Conservation (phyloP, 1,139 yeast species). For the Blastobotrys aristatus region DNA sequence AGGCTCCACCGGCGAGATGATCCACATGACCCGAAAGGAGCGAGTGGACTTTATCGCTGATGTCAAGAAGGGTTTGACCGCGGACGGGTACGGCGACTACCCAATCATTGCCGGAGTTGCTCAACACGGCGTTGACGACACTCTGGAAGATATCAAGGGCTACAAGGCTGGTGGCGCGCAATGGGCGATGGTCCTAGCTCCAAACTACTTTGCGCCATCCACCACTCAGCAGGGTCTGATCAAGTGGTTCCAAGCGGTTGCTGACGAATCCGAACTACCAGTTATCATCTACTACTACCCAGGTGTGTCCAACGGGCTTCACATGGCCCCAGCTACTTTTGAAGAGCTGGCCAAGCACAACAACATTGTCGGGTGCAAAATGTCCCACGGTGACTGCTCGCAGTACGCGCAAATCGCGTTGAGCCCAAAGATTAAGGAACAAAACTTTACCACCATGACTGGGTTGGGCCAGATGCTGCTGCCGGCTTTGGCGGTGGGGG, state of each 20-base stretch:
- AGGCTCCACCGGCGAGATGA: slow-evolving; percentile 50
- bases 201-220: slow-evolving; percentile 44
- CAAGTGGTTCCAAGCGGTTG: slow-evolving; percentile 43
- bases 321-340: slow-evolving; percentile 38
- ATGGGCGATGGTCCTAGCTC: slow-evolving; percentile 44
- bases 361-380: slow-evolving; percentile 46
- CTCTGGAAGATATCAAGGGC: slow-evolving; percentile 37
- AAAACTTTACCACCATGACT: slow-evolving; percentile 43
- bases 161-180: slow-evolving; percentile 42
- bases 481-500: slow-evolving; percentile 44
- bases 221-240: slow-evolving; percentile 42
- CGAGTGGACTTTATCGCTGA: slow-evolving; percentile 36
- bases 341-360: slow-evolving; percentile 37
- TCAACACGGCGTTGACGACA: slow-evolving; percentile 40
- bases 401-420: slow-evolving; percentile 37
- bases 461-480: slow-evolving; percentile 46
- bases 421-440: slow-evolving; percentile 33
- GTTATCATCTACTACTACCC: slow-evolving; percentile 48
- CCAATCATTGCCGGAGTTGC: slow-evolving; percentile 46
- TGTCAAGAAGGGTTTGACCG: slow-evolving; percentile 35
- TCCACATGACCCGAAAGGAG: slow-evolving; percentile 43
- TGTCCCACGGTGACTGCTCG: slow-evolving; percentile 42
- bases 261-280: slow-evolving; percentile 43
- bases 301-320: slow-evolving; percentile 43
- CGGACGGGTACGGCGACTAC: slow-evolving; percentile 34